A percentile compares a stretch with the other conserved stretches of the same genome.
Evolutionary conservation across 371 early-diverging fungal genomes (phyloP).

Genomic region (Mortierella sp.): DNA sequence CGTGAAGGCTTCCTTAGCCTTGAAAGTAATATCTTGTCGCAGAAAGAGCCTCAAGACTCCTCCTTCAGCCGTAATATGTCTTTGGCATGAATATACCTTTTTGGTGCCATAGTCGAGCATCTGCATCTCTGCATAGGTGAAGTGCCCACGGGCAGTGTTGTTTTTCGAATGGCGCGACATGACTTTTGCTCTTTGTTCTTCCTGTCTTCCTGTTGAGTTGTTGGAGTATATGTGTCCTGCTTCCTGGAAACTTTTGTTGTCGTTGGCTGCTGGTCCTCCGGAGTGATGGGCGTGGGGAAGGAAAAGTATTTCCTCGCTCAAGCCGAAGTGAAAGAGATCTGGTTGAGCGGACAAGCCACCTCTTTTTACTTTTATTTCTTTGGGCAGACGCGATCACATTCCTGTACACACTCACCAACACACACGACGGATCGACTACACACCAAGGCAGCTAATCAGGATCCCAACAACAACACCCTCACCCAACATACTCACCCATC

Average conservation of each 20-base stretch:
- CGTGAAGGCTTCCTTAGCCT: no score
- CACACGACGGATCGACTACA: background rate
- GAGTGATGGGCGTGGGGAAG: background rate
- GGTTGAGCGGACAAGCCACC: background rate
- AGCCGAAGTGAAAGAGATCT: background rate
- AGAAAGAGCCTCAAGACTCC: no score
- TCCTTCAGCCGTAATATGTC: background rate
- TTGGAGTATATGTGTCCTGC: background rate
- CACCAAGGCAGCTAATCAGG: background rate
- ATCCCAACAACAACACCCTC: background rate
- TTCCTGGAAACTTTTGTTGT: background rate
- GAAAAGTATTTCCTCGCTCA: background rate
- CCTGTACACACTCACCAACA: background rate
- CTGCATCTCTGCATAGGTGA: slow-evolving; percentile 93
- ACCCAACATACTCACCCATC: background rate
- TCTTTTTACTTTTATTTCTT: slow-evolving; percentile 8
- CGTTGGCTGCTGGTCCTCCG: background rate
- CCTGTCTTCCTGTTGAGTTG: background rate
- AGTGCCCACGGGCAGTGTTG: slow-evolving; percentile 94
- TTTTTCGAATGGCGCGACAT: slow-evolving; percentile 97
- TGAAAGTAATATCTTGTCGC: background rate
- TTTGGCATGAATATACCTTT: slow-evolving; percentile 63
- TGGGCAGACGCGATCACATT: background rate
- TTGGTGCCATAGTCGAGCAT: slow-evolving; percentile 93
- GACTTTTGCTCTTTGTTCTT: background rate